Evolutionary conservation across 2,329 filamentous ascomycete genomes (phyloP).

Genomic region (Biscogniauxia marginata): DNA sequence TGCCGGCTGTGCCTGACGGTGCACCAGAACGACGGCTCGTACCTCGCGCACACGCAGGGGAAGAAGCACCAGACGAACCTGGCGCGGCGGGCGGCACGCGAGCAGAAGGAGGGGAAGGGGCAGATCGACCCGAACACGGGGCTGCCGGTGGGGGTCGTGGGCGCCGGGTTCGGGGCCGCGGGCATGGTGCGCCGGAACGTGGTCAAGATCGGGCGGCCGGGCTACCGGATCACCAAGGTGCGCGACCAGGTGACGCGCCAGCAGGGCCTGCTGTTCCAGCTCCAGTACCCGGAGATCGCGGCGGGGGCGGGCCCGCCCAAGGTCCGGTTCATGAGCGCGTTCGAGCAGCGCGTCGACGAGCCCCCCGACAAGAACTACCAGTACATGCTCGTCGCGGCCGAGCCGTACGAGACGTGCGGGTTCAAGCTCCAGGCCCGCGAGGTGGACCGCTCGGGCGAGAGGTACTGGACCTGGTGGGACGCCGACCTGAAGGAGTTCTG

Average conservation of each 20-base stretch:
- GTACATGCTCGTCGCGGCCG: constrained; percentile 90
- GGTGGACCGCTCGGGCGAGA: constrained; percentile 83
- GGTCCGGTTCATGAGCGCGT: constrained; percentile 96
- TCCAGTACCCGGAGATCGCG: constrained; percentile 90
- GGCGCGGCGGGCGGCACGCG: constrained; percentile 89
- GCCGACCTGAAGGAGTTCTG: constrained; percentile 95
- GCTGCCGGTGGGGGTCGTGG: constrained; percentile 72
- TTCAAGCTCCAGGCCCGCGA: constrained; percentile 96
- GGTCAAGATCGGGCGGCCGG: constrained; percentile 92
- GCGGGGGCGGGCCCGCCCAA: constrained; percentile 64
- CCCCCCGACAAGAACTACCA: constrained; percentile 89
- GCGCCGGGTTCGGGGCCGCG: constrained; percentile 63
- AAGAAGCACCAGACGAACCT: constrained; percentile 99
- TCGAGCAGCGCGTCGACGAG: constrained; percentile 92
- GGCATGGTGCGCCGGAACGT: constrained; percentile 71
- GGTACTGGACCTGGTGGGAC: constrained; percentile 95
- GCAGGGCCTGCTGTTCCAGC: constrained; percentile 88
- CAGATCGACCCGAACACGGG: constrained; percentile 67
- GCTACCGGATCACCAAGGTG: constrained; percentile 97
- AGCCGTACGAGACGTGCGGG: constrained; percentile 95
- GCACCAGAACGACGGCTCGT: constrained; percentile 98
- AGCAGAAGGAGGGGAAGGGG: constrained; percentile 82
- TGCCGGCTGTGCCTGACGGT: constrained; percentile 96
- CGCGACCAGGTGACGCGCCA: constrained; percentile 86
- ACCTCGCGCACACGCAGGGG: constrained; percentile 96